Percentiles rank a stretch among this genome's conserved stretches.
These are phyloP conservation scores for Boletus bicolor DNA, from an alignment of 768 basidiomycete species.

Conservation along the genomic window DNA sequence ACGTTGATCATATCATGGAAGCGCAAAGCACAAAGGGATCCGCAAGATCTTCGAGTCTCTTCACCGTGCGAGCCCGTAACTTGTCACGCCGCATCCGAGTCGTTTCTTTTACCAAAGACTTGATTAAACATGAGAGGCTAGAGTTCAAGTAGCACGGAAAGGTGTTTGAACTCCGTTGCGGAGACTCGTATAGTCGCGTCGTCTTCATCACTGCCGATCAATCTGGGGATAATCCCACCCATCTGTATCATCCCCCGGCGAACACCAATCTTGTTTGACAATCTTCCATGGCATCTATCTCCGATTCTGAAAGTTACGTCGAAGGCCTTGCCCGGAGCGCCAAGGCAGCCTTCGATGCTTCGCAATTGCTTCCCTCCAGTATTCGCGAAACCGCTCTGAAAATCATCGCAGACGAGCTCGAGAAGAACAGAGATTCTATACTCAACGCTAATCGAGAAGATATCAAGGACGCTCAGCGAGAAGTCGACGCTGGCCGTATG, in stretches of 20 bases:
- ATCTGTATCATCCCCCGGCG: background rate
- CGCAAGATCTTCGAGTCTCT: background rate
- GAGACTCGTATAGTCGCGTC: too few species aligned
- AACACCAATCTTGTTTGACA: background rate
- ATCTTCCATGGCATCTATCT: slow-evolving; percentile 10
- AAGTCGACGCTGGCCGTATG: slow-evolving; percentile 83
- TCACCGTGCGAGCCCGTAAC: background rate
- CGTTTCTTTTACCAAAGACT: too few species aligned
- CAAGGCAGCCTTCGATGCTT: slow-evolving; percentile 80
- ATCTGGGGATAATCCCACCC: too few species aligned
- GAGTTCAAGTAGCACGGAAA: too few species aligned
- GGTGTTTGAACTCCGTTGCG: too few species aligned
- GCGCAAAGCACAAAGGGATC: background rate
- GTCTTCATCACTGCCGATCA: background rate
- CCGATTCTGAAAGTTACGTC: slow-evolving; percentile 27
- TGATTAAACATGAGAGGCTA: too few species aligned
- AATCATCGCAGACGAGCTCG: slow-evolving; percentile 66
- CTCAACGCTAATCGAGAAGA: slow-evolving; percentile 80
- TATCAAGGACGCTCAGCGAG: slow-evolving; percentile 71
- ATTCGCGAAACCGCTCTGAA: slow-evolving; percentile 72
- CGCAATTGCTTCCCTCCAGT: slow-evolving; percentile 69
- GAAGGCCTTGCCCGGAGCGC: slow-evolving; percentile 72
- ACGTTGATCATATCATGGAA: background rate
- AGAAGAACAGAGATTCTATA: slow-evolving; percentile 61
- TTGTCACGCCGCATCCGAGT: too few species aligned